Base-by-base conservation (phyloP, 371 early-diverging fungal genomes). In the Furculomyces boomerangus region DNA sequence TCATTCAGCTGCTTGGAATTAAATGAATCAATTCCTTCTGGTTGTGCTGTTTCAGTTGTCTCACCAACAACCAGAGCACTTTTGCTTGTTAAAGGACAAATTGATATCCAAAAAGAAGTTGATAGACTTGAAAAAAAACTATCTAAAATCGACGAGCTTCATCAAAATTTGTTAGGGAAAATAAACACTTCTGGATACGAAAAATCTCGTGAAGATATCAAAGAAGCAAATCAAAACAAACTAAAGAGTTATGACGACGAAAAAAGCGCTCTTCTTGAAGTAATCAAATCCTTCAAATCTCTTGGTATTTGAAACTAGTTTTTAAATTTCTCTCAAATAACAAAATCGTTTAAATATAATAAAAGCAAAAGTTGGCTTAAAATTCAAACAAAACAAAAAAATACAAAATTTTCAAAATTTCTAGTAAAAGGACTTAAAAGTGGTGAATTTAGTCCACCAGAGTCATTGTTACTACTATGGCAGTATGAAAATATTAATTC, bases 41-140 rank as follows among this genome's bases (percentile, higher is more conserved):
- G 89, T 40, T 85, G 86, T 53, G 86, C 86, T 18, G 72, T 79
- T 26, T 31, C 62, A 39, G 70, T 79, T 10, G 56, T 84, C 44
- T 68, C 64, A 43, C 80, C 80, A 26, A 77, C 78, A 25, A 61
- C 68, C 43, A 70, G 64, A 55, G 75, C 82, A 5, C 71, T 72
- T 54, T 60, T 88, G 53, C 72, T 85, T 60, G 81, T 87, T 27
- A 74, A 72, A 46, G 88, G 87, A 13, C 65, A 68, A 55, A 79
- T 88, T n/a, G 80, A 88, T 62, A 76, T 89, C 56, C 81, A 79
- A 56, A 75, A 73, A 29, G 90, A 89, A 66, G 71, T 89, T 31
- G 58, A 58, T 46, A 86, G 86, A 66, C 64, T 87, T 46, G 71
- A 80, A 55, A 70, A 70, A 60, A 83, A 84, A 67, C 50, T 79